Conservation (phyloP, 2,329 filamentous ascomycete genomes). For the Eurotiales sp. region DNA sequence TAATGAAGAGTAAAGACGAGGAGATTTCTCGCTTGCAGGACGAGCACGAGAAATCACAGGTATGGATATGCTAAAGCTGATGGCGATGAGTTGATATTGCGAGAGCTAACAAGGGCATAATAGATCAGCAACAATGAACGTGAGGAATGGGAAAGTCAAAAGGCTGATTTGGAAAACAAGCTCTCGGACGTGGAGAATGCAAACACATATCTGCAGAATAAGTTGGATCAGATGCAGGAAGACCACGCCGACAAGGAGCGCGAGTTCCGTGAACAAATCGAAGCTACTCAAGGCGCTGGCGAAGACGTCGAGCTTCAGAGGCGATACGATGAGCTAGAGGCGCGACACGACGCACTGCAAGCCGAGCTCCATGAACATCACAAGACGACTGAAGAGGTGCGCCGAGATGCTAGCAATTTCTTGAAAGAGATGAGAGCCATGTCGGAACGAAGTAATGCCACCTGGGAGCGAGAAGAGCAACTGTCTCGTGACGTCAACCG, state of each 20-base stretch:
- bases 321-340: conserved; percentile 56
- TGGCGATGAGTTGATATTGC: background rate
- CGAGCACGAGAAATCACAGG: conserved; percentile 51
- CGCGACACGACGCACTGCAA: conserved; percentile 64
- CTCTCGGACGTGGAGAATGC: conserved; percentile 69
- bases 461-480: conserved; percentile 76
- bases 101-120: conserved; percentile 11
- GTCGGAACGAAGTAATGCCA: conserved; percentile 72
- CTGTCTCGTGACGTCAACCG: conserved; percentile 70
- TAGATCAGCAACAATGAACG: conserved; percentile 59
- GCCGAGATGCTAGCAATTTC: conserved; percentile 76
- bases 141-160: conserved; percentile 65
- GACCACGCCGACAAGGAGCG: conserved; percentile 64
- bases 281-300: conserved; percentile 29
- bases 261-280: conserved; percentile 62
- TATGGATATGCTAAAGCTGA: conserved; percentile 26
- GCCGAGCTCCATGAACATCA: conserved; percentile 68
- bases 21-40: conserved; percentile 61
- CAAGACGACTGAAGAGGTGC: conserved; percentile 79
- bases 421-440: conserved; percentile 84
- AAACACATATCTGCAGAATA: conserved; percentile 74
- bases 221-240: conserved; percentile 69
- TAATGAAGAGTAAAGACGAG: conserved; percentile 66
- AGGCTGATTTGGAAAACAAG: conserved; percentile 66
- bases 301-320: conserved; percentile 56